Evolutionary conservation across 169 alveolate genomes (phyloP), one percentile per base, ranked within the genome.

Genomic region (Babesia bovis): DNA sequence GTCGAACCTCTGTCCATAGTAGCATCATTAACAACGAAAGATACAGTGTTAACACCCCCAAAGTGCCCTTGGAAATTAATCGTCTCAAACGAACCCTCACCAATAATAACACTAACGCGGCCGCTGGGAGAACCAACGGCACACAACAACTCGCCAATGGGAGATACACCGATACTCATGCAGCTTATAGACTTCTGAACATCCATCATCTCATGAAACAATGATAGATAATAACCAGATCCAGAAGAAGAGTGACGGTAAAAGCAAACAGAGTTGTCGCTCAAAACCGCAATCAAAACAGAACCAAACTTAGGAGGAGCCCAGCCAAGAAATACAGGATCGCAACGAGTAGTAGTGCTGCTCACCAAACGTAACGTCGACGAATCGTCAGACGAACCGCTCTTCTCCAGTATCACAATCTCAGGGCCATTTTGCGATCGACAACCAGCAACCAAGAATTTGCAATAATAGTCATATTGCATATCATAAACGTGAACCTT

Each of bases 91-190:
- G 73, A 63, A 26, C 73, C 58, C 35, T 50, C 52, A 19, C 56
- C 21, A 23, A 66, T 36, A 0, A 76, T 70, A 26, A 76, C 73
- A 1, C 70, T 38, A 13, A 76, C 73, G 44, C 41, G n/a, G 23
- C 85, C 85, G 26, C 52, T n/a, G 13, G 58, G 66, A 0, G 85
- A 76, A 32, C 85, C 85, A 4, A 76, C 53, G 23, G 85, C 85
- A 38, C 69, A 70, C 33, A 76, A 56, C 25, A 76, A 36, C 53
- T 75, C 85, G n/a, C 85, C 85, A 17, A 7, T 32, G 25, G 59
- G 70, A 5, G 61, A 38, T 1, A 38, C 70, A 26, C 85, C 85
- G 38, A 66, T 82, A 19, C 63, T 41, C 81, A 76, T 35, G 32
- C 74, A 76, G 38, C 85, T 76, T 40, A 76, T 67, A 9, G 85